Evolutionary conservation across 2,329 filamentous ascomycete species (phyloP), one percentile per base, ranked within the genome.

Genomic region (Ceratocystis alfenasii): DNA sequence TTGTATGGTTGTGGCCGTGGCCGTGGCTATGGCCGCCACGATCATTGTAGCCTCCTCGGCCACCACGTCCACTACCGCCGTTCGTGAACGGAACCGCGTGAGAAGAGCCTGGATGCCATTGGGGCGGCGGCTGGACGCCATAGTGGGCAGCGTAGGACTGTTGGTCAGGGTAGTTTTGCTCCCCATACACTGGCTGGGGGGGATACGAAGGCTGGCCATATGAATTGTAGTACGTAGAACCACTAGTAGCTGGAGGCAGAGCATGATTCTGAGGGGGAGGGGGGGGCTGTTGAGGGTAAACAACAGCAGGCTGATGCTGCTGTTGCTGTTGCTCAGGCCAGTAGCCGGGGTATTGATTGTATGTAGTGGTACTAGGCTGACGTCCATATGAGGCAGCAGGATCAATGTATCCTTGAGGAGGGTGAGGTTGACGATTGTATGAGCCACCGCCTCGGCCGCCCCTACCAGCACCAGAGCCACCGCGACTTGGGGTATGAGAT

Each of bases 291-390:
- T 65, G 66, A 45, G 41, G 60, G 41, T 67, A 63, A 45, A 55
- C 55, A 10, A 57, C 60, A 62, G 66, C 45, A 15, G 66, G 65
- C 36, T 61, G 62, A n/a, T 64, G 62, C 20, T 55, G 50, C 50
- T 55, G 66, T n/a, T 62, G 63, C 12, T 55, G 66, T 28, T 67
- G 63, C 22, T 30, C 46, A 4, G 66, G 15, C 66, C 66, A 67
- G 59, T 67, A 67, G 30, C 46, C 57, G 48, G 81, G 78, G 71
- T 83, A 85, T 72, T 81, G 83, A 70, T 84, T 84, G 70, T 81
- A 82, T 68, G 79, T 76, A 41, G 80, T 74, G 62, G 81, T 77
- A 44, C 84, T 74, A 33, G 80, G 79, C 65, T 77, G 72, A 50
- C 78, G 76, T 55, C 76, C 74, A 70, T 82, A 81, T 44, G 77